These are phyloP conservation scores for Claviceps africana DNA, from an alignment of 2,329 filamentous ascomycete genomes.

Conservation along the genomic window DNA sequence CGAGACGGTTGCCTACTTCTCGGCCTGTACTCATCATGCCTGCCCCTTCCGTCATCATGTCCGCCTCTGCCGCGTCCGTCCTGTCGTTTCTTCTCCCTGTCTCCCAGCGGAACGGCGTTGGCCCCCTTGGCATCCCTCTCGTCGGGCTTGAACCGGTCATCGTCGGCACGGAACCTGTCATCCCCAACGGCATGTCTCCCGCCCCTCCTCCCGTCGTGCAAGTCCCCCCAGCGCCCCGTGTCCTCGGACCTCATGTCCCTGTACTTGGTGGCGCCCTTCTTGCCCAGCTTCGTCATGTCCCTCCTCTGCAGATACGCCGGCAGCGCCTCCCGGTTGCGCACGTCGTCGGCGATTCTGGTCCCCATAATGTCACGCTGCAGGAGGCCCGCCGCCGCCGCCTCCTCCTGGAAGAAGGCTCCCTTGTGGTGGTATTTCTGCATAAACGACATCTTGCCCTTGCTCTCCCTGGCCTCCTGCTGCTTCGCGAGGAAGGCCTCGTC, in stretches of 20 bases:
- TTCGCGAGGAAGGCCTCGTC: conserved; percentile 63
- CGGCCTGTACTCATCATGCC: not conserved
- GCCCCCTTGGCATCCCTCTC: conserved; percentile 43
- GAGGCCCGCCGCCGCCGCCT: conserved; percentile 60
- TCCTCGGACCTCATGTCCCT: conserved; percentile 80
- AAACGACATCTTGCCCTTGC: conserved; percentile 67
- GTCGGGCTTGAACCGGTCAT: conserved; percentile 31
- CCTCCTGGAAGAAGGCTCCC: conserved; percentile 86
- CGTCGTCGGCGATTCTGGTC: conserved; percentile 66
- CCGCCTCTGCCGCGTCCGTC: conserved; percentile 19
- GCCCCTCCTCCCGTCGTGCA: conserved; percentile 30
- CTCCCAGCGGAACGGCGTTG: conserved; percentile 56
- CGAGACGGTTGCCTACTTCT: not conserved
- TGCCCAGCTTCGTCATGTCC: conserved; percentile 86
- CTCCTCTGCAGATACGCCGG: conserved; percentile 86
- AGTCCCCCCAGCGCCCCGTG: conserved; percentile 71
- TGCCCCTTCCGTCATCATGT: conserved; percentile 8
- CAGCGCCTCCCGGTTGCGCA: conserved; percentile 65
- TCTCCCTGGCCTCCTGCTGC: conserved; percentile 68
- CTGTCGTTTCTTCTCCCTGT: conserved; percentile 14
- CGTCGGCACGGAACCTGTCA: conserved; percentile 55
- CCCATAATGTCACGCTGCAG: conserved; percentile 79
- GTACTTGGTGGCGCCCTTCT: conserved; percentile 83
- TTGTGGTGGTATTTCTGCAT: conserved; percentile 97
- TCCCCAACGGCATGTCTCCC: conserved; percentile 33